These are phyloP conservation scores for Ophiobolus disseminans DNA, from an alignment of 2,329 filamentous ascomycete species.

Conservation along the genomic window DNA sequence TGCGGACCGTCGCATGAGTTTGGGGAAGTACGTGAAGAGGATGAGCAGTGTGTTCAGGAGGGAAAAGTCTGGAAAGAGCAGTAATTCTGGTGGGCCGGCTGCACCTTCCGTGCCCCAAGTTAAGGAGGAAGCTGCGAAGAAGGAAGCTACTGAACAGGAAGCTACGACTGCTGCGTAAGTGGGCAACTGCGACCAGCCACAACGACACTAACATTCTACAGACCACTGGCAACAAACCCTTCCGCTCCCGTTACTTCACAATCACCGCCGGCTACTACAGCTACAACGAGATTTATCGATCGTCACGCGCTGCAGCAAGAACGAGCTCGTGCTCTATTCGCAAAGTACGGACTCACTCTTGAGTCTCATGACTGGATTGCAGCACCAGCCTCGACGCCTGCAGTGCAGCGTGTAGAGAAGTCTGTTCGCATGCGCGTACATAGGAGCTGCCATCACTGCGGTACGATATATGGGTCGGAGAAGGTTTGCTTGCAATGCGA, in stretches of 20 bases:
- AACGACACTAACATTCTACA: neutral
- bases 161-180: conserved; percentile 12
- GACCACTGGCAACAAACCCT: conserved; percentile 4
- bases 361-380: conserved; percentile 49
- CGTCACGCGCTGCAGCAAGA: conserved; percentile 49
- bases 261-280: conserved; percentile 12
- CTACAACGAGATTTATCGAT: conserved; percentile 29
- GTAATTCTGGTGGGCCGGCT: conserved; percentile 5
- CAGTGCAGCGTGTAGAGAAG: conserved; percentile 69
- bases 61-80: conserved; percentile 36
- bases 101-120: conserved; percentile 13
- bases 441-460: conserved; percentile 81
- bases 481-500: conserved; percentile 79
- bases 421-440: conserved; percentile 79
- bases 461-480: conserved; percentile 73
- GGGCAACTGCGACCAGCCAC: neutral
- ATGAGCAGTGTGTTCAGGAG: conserved; percentile 50
- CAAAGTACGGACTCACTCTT: conserved; percentile 52
- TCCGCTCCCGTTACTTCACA: conserved; percentile 5
- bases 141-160: conserved; percentile 6
- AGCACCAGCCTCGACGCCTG: conserved; percentile 30
- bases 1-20: conserved; percentile 39
- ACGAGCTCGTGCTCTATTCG: conserved; percentile 50
- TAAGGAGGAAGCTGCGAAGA: neutral
- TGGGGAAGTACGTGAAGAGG: conserved; percentile 50